Conservation (phyloP, 352 stramenopile genomes). For the Pythium folliculosum region DNA sequence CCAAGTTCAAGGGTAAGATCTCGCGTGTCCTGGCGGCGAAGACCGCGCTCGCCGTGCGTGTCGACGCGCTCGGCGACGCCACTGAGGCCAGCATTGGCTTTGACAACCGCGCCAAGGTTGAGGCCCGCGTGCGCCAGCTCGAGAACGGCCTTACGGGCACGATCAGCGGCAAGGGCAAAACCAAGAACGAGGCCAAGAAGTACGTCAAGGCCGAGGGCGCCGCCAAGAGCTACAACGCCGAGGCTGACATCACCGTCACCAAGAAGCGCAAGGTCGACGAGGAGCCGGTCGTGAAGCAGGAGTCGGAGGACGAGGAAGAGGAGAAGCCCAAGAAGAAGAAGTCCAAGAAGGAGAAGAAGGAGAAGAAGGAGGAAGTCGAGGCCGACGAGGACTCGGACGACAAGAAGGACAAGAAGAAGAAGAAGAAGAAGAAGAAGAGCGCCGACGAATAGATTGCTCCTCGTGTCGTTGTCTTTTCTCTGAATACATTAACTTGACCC, state of each 20-base stretch:
- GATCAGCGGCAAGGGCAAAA: constrained; percentile 87
- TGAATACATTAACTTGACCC: constrained; percentile 29
- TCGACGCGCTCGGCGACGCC: constrained; percentile 98
- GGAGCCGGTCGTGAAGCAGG: constrained; percentile 57
- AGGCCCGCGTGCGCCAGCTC: constrained; percentile 96
- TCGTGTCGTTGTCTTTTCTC: constrained; percentile 10
- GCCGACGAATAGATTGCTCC: constrained; percentile 50
- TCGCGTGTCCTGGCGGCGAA: constrained; percentile 98
- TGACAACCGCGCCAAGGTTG: constrained; percentile 98
- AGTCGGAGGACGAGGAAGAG: constrained; percentile 54
- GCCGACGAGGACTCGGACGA: constrained; percentile 43
- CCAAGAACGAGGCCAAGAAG: constrained; percentile 90
- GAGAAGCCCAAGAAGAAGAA: constrained; percentile 47
- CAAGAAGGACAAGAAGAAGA: constrained; percentile 51
- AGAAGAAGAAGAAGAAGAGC: constrained; percentile 53
- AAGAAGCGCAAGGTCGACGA: constrained; percentile 88
- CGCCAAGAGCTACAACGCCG: constrained; percentile 91
- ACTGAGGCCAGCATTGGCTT: constrained; percentile 96
- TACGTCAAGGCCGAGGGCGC: constrained; percentile 82
- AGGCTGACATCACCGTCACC: constrained; percentile 93
- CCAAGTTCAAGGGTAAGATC: constrained; percentile 99
- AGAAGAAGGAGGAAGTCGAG: constrained; percentile 85
- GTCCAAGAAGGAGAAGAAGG: constrained; percentile 67
- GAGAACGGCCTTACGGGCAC: constrained; percentile 92
- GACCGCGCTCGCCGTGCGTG: constrained; percentile 96